Conservation (phyloP, 805 yeast species). For the Barnettozyma sucrosica region DNA sequence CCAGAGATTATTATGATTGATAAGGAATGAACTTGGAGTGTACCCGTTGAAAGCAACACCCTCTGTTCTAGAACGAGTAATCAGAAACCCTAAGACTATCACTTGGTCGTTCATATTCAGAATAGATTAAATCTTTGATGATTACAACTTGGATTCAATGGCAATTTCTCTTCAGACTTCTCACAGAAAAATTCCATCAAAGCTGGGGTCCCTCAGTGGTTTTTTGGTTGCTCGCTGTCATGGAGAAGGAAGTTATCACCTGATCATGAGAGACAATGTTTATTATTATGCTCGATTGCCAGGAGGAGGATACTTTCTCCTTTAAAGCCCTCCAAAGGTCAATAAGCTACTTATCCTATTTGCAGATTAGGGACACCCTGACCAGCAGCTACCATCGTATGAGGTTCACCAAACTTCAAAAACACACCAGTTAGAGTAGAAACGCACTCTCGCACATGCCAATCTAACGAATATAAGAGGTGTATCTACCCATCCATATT, state of each 20-base stretch:
- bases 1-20: conserved; percentile 39
- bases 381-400: not conserved
- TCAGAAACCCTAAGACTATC: too few relatives aligned
- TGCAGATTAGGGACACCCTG: not conserved
- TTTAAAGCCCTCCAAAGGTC: not conserved
- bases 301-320: not conserved
- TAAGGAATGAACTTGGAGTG: not conserved
- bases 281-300: not conserved
- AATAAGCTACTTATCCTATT: too few relatives aligned
- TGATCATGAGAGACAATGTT: not conserved
- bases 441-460: too few relatives aligned
- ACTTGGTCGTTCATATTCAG: not conserved
- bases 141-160: not conserved
- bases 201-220: not conserved
- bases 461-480: too few relatives aligned
- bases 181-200: not conserved
- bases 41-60: not conserved
- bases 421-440: too few relatives aligned
- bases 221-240: not conserved
- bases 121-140: not conserved
- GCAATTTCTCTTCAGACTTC: not conserved
- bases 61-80: not conserved
- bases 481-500: not conserved
- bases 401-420: too few relatives aligned
- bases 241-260: not conserved